Conservation (phyloP, 108 stramenopile species). For the Licmophora abbreviata region DNA sequence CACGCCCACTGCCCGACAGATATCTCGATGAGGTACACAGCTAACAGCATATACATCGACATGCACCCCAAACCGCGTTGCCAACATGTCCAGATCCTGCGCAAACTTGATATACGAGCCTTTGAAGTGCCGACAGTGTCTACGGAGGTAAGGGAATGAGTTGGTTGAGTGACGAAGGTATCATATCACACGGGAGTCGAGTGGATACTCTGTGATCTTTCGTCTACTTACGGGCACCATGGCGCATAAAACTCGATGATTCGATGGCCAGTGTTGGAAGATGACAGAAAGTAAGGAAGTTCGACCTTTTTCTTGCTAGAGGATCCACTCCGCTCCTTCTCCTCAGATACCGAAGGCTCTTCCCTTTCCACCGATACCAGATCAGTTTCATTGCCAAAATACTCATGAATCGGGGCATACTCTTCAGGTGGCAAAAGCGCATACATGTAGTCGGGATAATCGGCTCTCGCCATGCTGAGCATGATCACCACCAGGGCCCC, state of each 20-base stretch:
- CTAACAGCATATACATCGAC: slow-evolving; percentile 66
- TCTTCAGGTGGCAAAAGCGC: no score
- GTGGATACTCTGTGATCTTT: no score
- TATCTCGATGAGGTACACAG: slow-evolving; percentile 42
- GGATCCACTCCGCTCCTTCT: no score
- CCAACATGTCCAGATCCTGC: slow-evolving; percentile 21
- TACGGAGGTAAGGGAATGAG: slow-evolving; percentile 5
- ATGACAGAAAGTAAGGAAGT: neutral
- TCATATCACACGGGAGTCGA: no score
- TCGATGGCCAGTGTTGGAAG: slow-evolving; percentile 5
- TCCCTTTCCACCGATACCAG: no score
- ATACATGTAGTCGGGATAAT: no score
- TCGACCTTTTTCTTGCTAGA: no score
- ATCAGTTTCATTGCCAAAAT: no score
- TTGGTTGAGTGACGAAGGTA: neutral
- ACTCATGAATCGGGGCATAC: no score
- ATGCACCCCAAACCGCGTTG: slow-evolving; percentile 10
- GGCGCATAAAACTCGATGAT: slow-evolving; percentile 48
- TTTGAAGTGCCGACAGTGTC: slow-evolving; percentile 33
- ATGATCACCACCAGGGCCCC: no score
- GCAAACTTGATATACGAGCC: slow-evolving; percentile 42
- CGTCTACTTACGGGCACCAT: slow-evolving; percentile 23
- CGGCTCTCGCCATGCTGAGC: no score
- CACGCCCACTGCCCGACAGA: slow-evolving; percentile 50
- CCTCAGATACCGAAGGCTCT: no score